A percentile compares a stretch with the other conserved stretches of the same genome.
These are phyloP conservation scores for Penicillium sp. DNA, from an alignment of 2,329 filamentous ascomycete species.

Conservation along the genomic window DNA sequence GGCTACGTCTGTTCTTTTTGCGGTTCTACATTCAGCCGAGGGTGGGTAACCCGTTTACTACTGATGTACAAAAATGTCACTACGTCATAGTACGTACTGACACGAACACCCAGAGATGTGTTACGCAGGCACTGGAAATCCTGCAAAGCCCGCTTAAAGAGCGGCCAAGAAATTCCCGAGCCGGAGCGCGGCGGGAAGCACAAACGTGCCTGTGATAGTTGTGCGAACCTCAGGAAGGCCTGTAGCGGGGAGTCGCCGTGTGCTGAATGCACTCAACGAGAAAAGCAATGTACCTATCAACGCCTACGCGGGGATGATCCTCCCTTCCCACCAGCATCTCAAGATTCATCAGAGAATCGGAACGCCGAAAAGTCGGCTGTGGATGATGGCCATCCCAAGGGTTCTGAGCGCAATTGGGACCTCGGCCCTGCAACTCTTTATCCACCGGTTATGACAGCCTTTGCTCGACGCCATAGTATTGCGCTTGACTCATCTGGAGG, in stretches of 20 bases:
- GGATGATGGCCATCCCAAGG: neutral
- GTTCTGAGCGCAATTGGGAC: neutral
- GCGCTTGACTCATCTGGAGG: neutral
- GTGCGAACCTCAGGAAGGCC: constrained; percentile 28
- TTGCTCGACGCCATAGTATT: neutral
- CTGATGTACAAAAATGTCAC: neutral
- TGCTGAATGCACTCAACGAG: constrained; percentile 23
- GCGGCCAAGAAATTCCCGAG: constrained; percentile 23
- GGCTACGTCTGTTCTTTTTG: constrained; percentile 28
- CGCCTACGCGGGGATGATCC: constrained; percentile 12
- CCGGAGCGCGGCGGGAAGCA: constrained; percentile 27
- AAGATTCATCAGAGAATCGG: neutral
- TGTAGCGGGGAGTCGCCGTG: constrained; percentile 27
- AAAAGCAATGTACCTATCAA: constrained; percentile 25
- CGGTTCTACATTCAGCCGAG: constrained; percentile 26
- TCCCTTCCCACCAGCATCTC: neutral
- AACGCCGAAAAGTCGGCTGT: neutral
- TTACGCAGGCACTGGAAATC: constrained; percentile 32
- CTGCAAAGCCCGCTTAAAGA: constrained; percentile 23
- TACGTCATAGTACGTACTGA: neutral
- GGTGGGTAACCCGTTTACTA: constrained; percentile 18
- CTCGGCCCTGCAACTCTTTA: constrained; percentile 6
- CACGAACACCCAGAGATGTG: constrained; percentile 19
- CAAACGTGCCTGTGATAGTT: constrained; percentile 33
- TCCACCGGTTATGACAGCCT: neutral